Evolutionary conservation across 441 rosid genomes (phyloP).

Genomic region (Gossypium davidsonii): DNA sequence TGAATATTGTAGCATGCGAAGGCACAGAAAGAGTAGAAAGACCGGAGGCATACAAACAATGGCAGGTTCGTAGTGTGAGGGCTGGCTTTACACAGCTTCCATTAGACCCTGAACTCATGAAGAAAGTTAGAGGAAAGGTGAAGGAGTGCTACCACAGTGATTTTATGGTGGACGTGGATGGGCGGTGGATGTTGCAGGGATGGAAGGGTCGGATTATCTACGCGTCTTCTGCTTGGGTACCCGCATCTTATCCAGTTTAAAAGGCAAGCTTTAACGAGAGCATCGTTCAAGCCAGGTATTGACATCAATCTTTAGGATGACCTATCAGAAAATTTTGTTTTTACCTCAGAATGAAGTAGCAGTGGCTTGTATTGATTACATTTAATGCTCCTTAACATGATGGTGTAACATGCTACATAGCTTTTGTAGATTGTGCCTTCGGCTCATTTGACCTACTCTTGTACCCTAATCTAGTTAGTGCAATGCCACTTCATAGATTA

Average conservation of each 20-base stretch:
- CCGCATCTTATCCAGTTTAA: conserved; percentile 24
- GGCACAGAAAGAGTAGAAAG: conserved; percentile 38
- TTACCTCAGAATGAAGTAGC: not conserved
- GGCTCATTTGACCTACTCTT: not conserved
- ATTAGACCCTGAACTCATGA: conserved; percentile 37
- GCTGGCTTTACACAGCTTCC: conserved; percentile 72
- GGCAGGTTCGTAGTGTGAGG: conserved; percentile 55
- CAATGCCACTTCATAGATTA: not conserved
- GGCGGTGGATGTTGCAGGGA: conserved; percentile 82
- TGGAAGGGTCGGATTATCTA: conserved; percentile 87
- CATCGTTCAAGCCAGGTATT: not conserved
- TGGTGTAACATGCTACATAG: not conserved
- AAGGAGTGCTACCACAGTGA: conserved; percentile 33
- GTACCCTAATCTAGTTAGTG: no score
- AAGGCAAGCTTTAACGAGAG: not conserved
- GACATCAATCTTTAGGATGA: not conserved
- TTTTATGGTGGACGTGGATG: conserved; percentile 57
- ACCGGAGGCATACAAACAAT: conserved; percentile 43
- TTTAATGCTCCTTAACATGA: not conserved
- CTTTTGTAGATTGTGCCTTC: not conserved
- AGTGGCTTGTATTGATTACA: not conserved
- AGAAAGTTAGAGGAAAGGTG: conserved; percentile 37
- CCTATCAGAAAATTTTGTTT: not conserved
- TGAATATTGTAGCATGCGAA: conserved; percentile 48
- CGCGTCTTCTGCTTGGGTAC: conserved; percentile 66